Base-by-base conservation (phyloP, 1,139 yeast genomes). In the Yamadazyma oceani region DNA sequence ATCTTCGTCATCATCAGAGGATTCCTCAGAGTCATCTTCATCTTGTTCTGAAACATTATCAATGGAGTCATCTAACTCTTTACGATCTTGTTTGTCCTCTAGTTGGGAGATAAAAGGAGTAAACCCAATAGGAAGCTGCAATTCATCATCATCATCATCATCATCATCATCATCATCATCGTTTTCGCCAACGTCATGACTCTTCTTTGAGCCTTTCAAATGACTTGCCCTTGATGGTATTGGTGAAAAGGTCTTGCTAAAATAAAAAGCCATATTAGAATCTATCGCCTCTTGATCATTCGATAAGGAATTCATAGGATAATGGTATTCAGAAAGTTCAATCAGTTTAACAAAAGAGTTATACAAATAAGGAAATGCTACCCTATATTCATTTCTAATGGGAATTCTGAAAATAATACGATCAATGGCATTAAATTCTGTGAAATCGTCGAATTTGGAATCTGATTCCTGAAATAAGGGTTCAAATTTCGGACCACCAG, bases 401-500 rank as follows among this genome's bases (percentile, higher is more conserved):
- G 87, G 88, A 9, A 69, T 67, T 45, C 99, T 71, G 58, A 86
- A 84, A 17, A 92, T 88, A 19, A 90, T 80, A 51, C 96, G 69
- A 55, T 90, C 97, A 35, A 90, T 74, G 9, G 95, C 78, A 54
- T 90, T 89, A 62, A 92, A 90, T 57, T 92, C 97, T 35, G 88
- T 87, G 57, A 76, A 85, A 53, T 89, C 97, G 45, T 85, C 95
- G 35, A 66, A 66, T 29, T 77, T 83, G 3, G 82, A 81, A 24
- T 69, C 67, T 23, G 60, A 58, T 39, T 82, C 85, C 42, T 82
- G 81, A 60, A 70, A 80, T n/a, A 90, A 61, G 0, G 96, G 96
- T 60, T 90, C 97, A 59, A 90, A 92, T 54, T 84, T 87, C 4
- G 99, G 98, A 0, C 98, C 99, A 3, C 96, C 96, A 0, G 97